phyloP scores from a whole-genome alignment of 257 asterid species.

The Schizonepeta tenuifolia region DNA sequence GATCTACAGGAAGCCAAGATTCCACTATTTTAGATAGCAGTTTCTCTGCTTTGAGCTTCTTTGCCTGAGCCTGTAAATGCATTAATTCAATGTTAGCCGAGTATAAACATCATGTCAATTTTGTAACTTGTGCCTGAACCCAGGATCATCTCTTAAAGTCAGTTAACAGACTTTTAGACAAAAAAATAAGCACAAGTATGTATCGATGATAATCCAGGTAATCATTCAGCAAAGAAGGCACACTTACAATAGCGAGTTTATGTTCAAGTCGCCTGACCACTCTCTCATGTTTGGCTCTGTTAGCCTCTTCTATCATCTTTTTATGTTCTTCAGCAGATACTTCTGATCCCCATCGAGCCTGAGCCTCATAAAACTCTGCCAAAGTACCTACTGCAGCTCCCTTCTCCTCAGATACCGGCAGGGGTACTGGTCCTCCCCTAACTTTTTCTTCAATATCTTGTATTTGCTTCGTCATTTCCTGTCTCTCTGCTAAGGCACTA shows the following conservation, averaged over 20 bases:
- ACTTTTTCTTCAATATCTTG: constrained; percentile 87
- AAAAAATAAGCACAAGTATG: neutral
- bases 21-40: constrained; percentile 78
- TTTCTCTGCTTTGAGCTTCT: constrained; percentile 91
- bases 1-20: constrained; percentile 89
- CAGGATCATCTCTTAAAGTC: neutral
- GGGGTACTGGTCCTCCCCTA: constrained; percentile 49
- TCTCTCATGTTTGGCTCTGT: constrained; percentile 63
- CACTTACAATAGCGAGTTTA: constrained; percentile 82
- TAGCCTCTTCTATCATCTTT: constrained; percentile 76
- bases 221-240: constrained; percentile 25
- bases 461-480: constrained; percentile 79
- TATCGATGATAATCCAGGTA: constrained; percentile 12
- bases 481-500: constrained; percentile 77
- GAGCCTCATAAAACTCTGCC: constrained; percentile 95
- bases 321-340: constrained; percentile 76
- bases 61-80: constrained; percentile 76
- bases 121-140: constrained; percentile 7
- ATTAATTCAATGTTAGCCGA: constrained; percentile 30
- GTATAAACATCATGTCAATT: neutral
- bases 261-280: constrained; percentile 84
- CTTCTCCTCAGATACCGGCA: constrained; percentile 48
- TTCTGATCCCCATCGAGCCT: constrained; percentile 83
- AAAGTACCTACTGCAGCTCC: constrained; percentile 82
- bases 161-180: constrained; percentile 12